Percentiles rank a stretch among this genome's conserved stretches.
phyloP scores from a whole-genome alignment of 2,329 filamentous ascomycete genomes.

The Pseudomassariella vexata region DNA sequence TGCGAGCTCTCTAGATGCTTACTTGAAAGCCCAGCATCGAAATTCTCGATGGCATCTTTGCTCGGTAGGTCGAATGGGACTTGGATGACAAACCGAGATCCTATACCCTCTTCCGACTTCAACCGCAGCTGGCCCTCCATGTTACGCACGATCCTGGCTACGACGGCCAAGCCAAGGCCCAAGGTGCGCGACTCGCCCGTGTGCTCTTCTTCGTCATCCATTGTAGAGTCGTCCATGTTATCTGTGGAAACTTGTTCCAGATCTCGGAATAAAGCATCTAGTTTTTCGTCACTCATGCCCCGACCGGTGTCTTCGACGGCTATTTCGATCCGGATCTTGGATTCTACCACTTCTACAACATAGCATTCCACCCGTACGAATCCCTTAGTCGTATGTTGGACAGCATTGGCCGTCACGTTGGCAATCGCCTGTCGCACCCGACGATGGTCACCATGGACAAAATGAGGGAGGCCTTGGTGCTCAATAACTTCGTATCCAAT shows the following conservation, averaged over 20 bases:
- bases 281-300: conserved; percentile 53
- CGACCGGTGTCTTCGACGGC: conserved; percentile 69
- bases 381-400: conserved; percentile 68
- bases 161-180: conserved; percentile 79
- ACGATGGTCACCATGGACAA: conserved; percentile 73
- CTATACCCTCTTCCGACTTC: conserved; percentile 76
- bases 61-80: conserved; percentile 65
- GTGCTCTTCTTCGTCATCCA: conserved; percentile 22
- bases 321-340: conserved; percentile 64
- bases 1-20: conserved; percentile 13
- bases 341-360: conserved; percentile 46
- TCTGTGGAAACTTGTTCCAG: conserved; percentile 52
- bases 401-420: conserved; percentile 79
- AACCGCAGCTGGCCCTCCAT: conserved; percentile 84
- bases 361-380: conserved; percentile 66
- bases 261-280: conserved; percentile 53
- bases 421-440: conserved; percentile 76
- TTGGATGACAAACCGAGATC: conserved; percentile 76
- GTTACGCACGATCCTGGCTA: conserved; percentile 80
- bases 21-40: conserved; percentile 10
- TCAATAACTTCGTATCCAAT: conserved; percentile 64
- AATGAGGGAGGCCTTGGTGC: conserved; percentile 61
- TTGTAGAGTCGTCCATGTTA: conserved; percentile 22
- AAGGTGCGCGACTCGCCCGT: conserved; percentile 42
- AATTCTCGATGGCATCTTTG: conserved; percentile 26